Conservation (phyloP, 805 yeast species). For the Sugiyamaella smithiae region DNA sequence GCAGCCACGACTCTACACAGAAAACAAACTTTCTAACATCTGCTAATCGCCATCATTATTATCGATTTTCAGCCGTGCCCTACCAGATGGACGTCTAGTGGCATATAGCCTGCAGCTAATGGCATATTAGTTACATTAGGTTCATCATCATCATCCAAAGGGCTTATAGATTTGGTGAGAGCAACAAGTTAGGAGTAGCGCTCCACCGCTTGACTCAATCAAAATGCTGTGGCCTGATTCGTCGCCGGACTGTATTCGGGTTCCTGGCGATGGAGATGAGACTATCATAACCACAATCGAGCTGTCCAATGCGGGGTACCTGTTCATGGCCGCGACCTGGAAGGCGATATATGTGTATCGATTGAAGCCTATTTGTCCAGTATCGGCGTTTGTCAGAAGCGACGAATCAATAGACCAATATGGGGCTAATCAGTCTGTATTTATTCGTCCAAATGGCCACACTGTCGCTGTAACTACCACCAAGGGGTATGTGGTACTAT, state of each 20-base stretch:
- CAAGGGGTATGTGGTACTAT: slow-evolving; percentile 22
- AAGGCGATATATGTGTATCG: slow-evolving; percentile 41
- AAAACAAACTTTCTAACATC: too few species aligned
- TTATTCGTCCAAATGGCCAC: slow-evolving; percentile 45
- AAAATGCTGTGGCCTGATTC: slow-evolving; percentile 12
- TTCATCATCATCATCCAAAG: too few species aligned
- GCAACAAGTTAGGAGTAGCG: too few species aligned
- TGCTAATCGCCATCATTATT: too few species aligned
- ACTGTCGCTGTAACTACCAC: slow-evolving; percentile 31
- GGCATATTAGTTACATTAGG: too few species aligned
- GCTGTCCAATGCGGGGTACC: slow-evolving; percentile 29
- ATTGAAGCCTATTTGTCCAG: slow-evolving; percentile 43
- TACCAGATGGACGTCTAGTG: too few species aligned
- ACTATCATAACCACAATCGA: slow-evolving; percentile 35
- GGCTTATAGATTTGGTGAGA: too few species aligned
- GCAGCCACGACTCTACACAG: too few species aligned
- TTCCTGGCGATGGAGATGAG: slow-evolving; percentile 27
- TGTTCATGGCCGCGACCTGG: slow-evolving; percentile 38
- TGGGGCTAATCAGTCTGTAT: slow-evolving; percentile 45
- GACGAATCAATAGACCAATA: slow-evolving; percentile 43
- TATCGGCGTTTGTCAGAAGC: slow-evolving; percentile 48
- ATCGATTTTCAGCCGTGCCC: too few species aligned
- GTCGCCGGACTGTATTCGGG: slow-evolving; percentile 6
- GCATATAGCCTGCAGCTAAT: too few species aligned
- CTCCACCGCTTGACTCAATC: not conserved